These are phyloP conservation scores for Cladophialophora psammophila DNA, from an alignment of 2,329 filamentous ascomycete species.

Conservation along the genomic window DNA sequence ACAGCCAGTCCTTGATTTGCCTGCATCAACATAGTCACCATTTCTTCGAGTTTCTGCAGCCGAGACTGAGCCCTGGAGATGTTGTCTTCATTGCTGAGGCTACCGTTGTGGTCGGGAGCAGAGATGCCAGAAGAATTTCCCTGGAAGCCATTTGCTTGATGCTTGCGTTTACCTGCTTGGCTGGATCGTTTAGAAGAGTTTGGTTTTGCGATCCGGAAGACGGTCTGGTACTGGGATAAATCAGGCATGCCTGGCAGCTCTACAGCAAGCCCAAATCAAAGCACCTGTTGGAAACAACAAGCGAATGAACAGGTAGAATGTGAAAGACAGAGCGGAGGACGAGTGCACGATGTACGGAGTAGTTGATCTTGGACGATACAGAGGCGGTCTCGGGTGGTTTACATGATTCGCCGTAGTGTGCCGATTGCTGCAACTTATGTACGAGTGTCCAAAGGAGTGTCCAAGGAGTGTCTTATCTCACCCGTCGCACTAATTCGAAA, in stretches of 20 bases:
- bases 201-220: slow-evolving; percentile 21
- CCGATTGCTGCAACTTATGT: too few species aligned
- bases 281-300: not conserved
- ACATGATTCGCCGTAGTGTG: too few species aligned
- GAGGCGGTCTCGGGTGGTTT: too few species aligned
- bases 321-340: not conserved
- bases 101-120: not conserved
- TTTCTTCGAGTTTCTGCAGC: slow-evolving; percentile 22
- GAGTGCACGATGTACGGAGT: too few species aligned
- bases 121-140: not conserved
- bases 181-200: not conserved
- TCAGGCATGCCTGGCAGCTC: slow-evolving; percentile 8
- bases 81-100: slow-evolving; percentile 6
- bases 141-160: not conserved
- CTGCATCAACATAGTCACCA: slow-evolving; percentile 23
- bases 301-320: not conserved
- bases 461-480: too few species aligned
- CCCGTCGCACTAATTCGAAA: too few species aligned
- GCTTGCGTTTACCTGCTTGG: slow-evolving; percentile 8
- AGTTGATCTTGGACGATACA: too few species aligned
- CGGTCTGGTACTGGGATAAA: slow-evolving; percentile 19
- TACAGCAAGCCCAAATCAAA: not conserved
- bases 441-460: too few species aligned
- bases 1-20: not conserved
- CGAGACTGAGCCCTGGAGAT: slow-evolving; percentile 22